phyloP scores from a whole-genome alignment of 805 yeast species.

The Spathaspora boniae region DNA sequence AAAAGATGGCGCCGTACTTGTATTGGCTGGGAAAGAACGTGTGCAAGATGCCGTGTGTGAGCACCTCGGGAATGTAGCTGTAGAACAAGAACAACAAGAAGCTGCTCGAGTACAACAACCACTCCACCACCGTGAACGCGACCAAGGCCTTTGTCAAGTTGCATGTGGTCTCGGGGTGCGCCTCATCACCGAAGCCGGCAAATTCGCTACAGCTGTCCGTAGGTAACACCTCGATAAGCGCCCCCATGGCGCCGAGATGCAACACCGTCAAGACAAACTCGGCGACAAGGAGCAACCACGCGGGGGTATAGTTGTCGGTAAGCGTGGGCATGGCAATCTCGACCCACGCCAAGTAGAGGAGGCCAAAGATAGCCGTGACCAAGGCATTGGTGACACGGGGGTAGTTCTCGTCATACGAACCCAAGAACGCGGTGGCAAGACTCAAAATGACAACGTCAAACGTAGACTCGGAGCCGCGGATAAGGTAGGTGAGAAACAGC shows the following conservation, averaged over 20 bases:
- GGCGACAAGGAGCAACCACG: constrained; percentile 6
- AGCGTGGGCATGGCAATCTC: constrained; percentile 4
- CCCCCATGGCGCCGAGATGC: constrained; percentile 9
- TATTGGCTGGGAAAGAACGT: not conserved
- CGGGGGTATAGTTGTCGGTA: constrained; percentile 2
- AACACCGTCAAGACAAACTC: constrained; percentile 6
- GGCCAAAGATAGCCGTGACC: constrained; percentile 3
- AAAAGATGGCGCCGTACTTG: constrained; percentile 5
- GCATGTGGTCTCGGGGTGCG: constrained; percentile 3
- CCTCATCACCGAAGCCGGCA: constrained; percentile 2
- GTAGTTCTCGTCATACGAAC: constrained; percentile 3
- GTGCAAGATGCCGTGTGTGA: constrained; percentile 6
- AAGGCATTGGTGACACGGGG: constrained; percentile 7
- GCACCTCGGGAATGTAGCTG: constrained; percentile 7
- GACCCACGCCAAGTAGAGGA: constrained; percentile 9
- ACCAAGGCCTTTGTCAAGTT: constrained; percentile 6
- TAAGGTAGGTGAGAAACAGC: constrained; percentile 45
- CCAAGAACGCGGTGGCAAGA: constrained; percentile 8
- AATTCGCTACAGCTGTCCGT: constrained; percentile 2
- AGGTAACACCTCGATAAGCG: constrained; percentile 6
- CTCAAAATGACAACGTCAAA: constrained; percentile 7
- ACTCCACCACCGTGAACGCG: constrained; percentile 9
- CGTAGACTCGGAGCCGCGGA: constrained; percentile 7
- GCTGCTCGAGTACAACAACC: constrained; percentile 9
- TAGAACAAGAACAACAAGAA: constrained; percentile 6